Conservation (phyloP, 2,329 filamentous ascomycete species). For the Achaetomium macrosporum region DNA sequence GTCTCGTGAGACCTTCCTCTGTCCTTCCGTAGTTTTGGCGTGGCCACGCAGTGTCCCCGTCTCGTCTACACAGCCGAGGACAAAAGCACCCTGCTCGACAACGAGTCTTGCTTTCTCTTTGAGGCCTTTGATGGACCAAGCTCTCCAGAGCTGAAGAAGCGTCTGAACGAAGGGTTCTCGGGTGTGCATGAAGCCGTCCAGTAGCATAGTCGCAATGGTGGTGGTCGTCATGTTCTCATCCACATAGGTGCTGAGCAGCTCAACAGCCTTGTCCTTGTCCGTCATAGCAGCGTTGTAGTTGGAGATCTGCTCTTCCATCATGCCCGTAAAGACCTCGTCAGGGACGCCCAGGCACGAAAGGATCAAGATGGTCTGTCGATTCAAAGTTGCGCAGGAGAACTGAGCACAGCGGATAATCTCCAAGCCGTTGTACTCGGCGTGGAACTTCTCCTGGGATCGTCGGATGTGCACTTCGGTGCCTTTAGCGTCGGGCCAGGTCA, state of each 20-base stretch:
- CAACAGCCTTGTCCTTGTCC: conserved; percentile 57
- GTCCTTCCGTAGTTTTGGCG: conserved; percentile 41
- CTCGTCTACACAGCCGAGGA: conserved; percentile 87
- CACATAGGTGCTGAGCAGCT: conserved; percentile 66
- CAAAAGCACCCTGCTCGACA: conserved; percentile 76
- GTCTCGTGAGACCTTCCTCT: conserved; percentile 32
- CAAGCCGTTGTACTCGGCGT: conserved; percentile 60
- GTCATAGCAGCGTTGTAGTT: conserved; percentile 66
- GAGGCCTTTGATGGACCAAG: conserved; percentile 82
- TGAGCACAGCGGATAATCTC: conserved; percentile 82
- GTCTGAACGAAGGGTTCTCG: conserved; percentile 78
- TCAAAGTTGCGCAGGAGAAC: conserved; percentile 72
- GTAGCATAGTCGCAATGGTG: conserved; percentile 67
- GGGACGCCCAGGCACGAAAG: conserved; percentile 70
- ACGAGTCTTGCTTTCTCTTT: conserved; percentile 89
- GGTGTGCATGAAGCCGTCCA: conserved; percentile 68
- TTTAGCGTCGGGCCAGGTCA: conserved; percentile 63
- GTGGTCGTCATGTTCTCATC: conserved; percentile 82
- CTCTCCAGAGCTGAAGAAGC: conserved; percentile 74
- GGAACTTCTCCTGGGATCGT: conserved; percentile 83
- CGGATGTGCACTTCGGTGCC: conserved; percentile 70
- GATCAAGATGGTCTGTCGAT: conserved; percentile 85
- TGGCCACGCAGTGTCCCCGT: conserved; percentile 70
- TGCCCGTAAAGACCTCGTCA: conserved; percentile 58
- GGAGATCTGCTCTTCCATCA: conserved; percentile 61